Percentiles rank a stretch among this genome's conserved stretches.
These are phyloP conservation scores for Cladorrhinum sp. DNA, from an alignment of 2,329 filamentous ascomycete genomes.

Conservation along the genomic window DNA sequence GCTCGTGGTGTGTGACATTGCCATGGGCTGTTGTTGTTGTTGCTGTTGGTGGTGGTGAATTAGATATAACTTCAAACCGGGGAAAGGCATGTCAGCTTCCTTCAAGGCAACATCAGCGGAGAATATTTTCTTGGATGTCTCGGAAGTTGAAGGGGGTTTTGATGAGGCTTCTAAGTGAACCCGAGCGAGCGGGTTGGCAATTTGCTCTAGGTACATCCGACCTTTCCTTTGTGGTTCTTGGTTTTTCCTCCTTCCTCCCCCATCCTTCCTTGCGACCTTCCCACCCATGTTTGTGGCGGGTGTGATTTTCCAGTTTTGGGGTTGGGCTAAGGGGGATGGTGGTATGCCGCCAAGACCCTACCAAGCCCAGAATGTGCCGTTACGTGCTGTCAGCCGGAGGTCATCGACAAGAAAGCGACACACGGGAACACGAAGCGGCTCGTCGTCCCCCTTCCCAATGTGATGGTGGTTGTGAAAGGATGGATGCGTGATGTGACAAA, in stretches of 20 bases:
- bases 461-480: too few species aligned
- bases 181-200: neutral
- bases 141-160: neutral
- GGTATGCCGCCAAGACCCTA: conserved; percentile 13
- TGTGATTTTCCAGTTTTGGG: conserved; percentile 6
- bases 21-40: conserved; percentile 2
- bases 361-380: conserved; percentile 11
- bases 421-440: conserved; percentile 10
- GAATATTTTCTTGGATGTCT: neutral
- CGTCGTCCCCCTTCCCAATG: neutral
- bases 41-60: neutral
- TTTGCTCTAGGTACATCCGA: neutral
- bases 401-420: conserved; percentile 11
- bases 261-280: neutral
- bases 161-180: neutral
- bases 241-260: neutral
- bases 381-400: conserved; percentile 20
- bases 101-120: neutral
- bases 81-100: neutral
- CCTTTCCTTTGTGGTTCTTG: neutral
- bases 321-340: conserved; percentile 3
- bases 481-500: neutral
- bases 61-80: neutral
- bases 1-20: conserved; percentile 9
- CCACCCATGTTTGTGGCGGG: neutral